Conservation (phyloP, 768 basidiomycete genomes). For the Suillus spraguei region DNA sequence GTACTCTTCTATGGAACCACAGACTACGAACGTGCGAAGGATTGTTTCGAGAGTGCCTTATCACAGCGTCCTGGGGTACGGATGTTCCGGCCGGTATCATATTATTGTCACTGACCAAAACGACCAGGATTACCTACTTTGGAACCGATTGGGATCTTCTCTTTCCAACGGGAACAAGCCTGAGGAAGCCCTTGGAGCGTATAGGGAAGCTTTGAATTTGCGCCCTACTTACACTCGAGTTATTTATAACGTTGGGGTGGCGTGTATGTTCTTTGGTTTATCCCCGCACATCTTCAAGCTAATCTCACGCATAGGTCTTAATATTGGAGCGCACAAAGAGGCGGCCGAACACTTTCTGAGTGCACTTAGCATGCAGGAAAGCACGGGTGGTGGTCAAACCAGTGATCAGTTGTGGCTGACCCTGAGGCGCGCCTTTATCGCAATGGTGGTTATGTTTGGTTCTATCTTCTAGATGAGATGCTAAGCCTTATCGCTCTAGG, state of each 20-base stretch:
- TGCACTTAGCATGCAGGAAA: constrained; percentile 78
- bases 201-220: constrained; percentile 86
- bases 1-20: constrained; percentile 88
- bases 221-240: constrained; percentile 97
- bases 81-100: constrained; percentile 18
- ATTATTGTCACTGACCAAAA: neutral
- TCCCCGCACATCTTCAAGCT: constrained; percentile 10
- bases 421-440: constrained; percentile 74
- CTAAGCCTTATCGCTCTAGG: constrained; percentile 42
- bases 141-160: constrained; percentile 95
- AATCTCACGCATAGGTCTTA: constrained; percentile 64
- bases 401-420: constrained; percentile 92
- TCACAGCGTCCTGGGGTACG: constrained; percentile 69
- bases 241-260: constrained; percentile 97
- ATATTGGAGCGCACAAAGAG: constrained; percentile 94
- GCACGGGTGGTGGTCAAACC: constrained; percentile 62
- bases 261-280: constrained; percentile 63
- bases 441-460: constrained; percentile 61
- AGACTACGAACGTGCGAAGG: constrained; percentile 87
- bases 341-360: constrained; percentile 95
- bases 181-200: constrained; percentile 90
- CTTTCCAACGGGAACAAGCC: constrained; percentile 94
- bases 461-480: neutral
- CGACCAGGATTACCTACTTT: constrained; percentile 82
- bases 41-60: constrained; percentile 92